Base-by-base conservation (phyloP, 352 stramenopile species). In the Elongisporangium undulatum region DNA sequence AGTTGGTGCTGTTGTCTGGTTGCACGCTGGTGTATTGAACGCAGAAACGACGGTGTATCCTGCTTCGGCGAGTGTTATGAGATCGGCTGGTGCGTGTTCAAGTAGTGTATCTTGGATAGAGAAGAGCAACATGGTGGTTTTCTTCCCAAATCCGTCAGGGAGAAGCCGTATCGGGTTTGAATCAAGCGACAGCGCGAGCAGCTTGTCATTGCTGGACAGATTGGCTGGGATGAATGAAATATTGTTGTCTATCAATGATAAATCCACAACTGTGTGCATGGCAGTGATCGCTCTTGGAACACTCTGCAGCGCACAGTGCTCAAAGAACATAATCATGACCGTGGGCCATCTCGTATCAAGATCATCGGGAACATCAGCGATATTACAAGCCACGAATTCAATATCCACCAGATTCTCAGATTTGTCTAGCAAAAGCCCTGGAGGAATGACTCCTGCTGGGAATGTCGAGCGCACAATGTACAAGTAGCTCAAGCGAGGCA, bases 221-320 rank as follows among this genome's bases (percentile, higher is more conserved):
- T 60, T 52, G 26, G 73, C 61, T 2, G 71, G 61, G 4, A 82
- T 49, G 3, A 55, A 24, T 1, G 68, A 67, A 29, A 79, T 79
- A 45, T 72, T 74, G 68, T 79, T 79, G 38, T 58, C 71, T 23
- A 70, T 56, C 20, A 82, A 34, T 4, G 71, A 82, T 10, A 79
- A 20, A 29, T 79, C 68, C 2, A 60, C 75, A 3, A 79, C 53
- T 2, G 17, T 19, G 34, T 17, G 34, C 65, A 79, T 77, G 2
- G 41, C 49, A 6, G 56, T 49, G 21, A 69, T 39, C 2, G 50
- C 59, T 0, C 15, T 12, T 0, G 68, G 68, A 12, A 80, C 69
- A n/a, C 66, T 51, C 29, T 70, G 66, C 8, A 80, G 59, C 3
- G n/a, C 38, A 39, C 71, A 77, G 45, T 78, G 72, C 39, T 83